These are phyloP conservation scores for Candida easanensis DNA, from an alignment of 805 yeast species.

Conservation along the genomic window DNA sequence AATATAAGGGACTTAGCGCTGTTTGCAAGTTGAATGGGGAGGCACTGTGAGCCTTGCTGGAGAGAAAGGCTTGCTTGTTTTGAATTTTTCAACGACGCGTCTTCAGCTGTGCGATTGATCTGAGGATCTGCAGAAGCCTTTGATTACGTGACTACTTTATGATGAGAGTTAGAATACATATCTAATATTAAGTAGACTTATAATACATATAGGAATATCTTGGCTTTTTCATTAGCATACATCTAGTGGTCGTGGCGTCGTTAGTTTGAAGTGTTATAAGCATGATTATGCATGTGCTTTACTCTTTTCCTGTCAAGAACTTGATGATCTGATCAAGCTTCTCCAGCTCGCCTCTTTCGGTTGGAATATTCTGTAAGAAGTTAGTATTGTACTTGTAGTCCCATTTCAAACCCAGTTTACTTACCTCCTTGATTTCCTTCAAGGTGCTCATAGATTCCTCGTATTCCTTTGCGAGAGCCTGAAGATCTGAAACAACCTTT, in stretches of 20 bases:
- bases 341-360: conserved; percentile 25
- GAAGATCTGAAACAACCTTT: conserved; percentile 9
- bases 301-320: conserved; percentile 19
- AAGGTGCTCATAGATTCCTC: conserved; percentile 16
- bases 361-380: conserved; percentile 23
- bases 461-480: conserved; percentile 18
- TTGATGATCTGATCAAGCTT: conserved; percentile 29
- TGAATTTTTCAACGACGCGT: not conserved
- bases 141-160: too few species aligned
- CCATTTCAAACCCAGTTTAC: conserved; percentile 4
- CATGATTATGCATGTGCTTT: not conserved
- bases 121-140: too few species aligned
- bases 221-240: too few species aligned
- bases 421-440: conserved; percentile 21
- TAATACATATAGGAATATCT: too few species aligned
- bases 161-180: too few species aligned
- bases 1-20: too few species aligned
- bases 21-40: not conserved
- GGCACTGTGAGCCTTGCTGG: too few species aligned
- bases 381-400: conserved; percentile 2
- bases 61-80: too few species aligned
- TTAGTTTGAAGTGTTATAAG: not conserved
- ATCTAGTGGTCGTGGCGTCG: too few species aligned
- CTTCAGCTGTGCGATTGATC: too few species aligned
- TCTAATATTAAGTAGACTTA: too few species aligned